Percentiles rank a stretch among this genome's conserved stretches.
Conservation (phyloP, 2,329 filamentous ascomycete species). For the Sphaerulina populicola region DNA sequence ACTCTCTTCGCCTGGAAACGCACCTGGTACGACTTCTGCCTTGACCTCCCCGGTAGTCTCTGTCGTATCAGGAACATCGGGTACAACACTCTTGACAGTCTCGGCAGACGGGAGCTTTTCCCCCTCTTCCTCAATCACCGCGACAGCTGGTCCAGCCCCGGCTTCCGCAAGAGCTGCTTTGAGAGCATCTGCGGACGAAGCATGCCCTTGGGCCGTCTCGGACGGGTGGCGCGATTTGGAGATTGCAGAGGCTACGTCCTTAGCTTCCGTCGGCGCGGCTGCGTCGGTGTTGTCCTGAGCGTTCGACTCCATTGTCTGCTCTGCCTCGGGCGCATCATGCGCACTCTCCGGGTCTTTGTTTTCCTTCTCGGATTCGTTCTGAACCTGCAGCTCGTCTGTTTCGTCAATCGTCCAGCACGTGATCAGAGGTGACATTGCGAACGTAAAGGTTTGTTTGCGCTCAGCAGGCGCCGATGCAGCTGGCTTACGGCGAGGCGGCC, state of each 20-base stretch:
- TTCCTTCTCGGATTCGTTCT: conserved; percentile 16
- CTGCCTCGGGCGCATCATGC: conserved; percentile 14
- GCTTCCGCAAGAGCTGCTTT: conserved; percentile 21
- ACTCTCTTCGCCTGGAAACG: conserved; percentile 28
- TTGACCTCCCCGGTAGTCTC: conserved; percentile 19
- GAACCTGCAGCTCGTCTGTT: conserved; percentile 34
- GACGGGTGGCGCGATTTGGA: conserved; percentile 16
- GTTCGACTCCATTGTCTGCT: conserved; percentile 24
- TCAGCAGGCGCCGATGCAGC: conserved; percentile 50
- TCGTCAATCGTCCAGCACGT: conserved; percentile 40
- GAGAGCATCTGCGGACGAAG: conserved; percentile 18
- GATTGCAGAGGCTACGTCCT: conserved; percentile 16
- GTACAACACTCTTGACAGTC: conserved; percentile 10
- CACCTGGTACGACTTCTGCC: conserved; percentile 28
- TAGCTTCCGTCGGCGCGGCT: conserved; percentile 18
- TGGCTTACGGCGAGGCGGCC: conserved; percentile 68
- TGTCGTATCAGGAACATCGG: conserved; percentile 16
- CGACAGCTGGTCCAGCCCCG: conserved; percentile 19
- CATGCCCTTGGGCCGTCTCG: conserved; percentile 15
- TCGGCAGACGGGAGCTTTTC: conserved; percentile 7
- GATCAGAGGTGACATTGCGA: conserved; percentile 34
- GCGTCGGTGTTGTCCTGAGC: conserved; percentile 22
- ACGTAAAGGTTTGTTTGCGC: conserved; percentile 41
- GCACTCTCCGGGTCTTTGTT: conserved; percentile 8
- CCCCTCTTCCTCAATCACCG: conserved; percentile 6